Conservation (phyloP, 2,329 filamentous ascomycete species). For the Thelonectria blattea region DNA sequence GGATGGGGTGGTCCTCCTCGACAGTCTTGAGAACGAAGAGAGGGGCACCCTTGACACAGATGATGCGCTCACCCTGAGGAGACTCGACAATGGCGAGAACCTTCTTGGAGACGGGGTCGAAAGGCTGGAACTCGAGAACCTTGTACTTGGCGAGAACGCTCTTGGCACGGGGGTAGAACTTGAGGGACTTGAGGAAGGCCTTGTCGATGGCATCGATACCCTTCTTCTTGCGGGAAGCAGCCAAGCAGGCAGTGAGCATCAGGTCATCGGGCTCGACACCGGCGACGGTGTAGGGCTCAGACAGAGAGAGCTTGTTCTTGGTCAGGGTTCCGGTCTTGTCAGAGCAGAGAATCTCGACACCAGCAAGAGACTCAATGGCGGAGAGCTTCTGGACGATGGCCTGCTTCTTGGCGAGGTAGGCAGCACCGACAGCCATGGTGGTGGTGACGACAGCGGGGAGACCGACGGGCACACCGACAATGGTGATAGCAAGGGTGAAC, state of each 20-base stretch:
- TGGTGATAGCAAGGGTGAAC: constrained; percentile 87
- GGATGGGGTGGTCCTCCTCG: constrained; percentile 81
- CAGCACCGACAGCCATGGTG: constrained; percentile 92
- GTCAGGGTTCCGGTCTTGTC: constrained; percentile 94
- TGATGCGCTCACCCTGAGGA: constrained; percentile 81
- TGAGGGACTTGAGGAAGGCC: constrained; percentile 87
- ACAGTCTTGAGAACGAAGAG: constrained; percentile 87
- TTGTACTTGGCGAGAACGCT: constrained; percentile 81
- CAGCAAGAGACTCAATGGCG: constrained; percentile 89
- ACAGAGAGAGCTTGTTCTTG: constrained; percentile 90
- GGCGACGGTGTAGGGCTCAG: constrained; percentile 82
- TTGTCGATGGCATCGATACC: constrained; percentile 95
- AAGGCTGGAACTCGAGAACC: constrained; percentile 83
- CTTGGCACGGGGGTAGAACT: constrained; percentile 84
- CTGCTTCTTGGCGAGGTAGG: constrained; percentile 90
- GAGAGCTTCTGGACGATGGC: constrained; percentile 93
- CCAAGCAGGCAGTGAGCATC: constrained; percentile 90
- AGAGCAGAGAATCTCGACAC: constrained; percentile 92
- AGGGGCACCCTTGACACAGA: constrained; percentile 90
- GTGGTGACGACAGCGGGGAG: constrained; percentile 92
- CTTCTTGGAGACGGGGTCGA: constrained; percentile 94
- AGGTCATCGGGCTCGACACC: constrained; percentile 87
- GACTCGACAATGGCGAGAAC: constrained; percentile 84
- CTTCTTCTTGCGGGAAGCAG: constrained; percentile 93
- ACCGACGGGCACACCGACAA: constrained; percentile 91